Percentiles rank a stretch among this genome's conserved stretches.
Conservation (phyloP, 805 yeast species). For the Pichia cephalocereana region DNA sequence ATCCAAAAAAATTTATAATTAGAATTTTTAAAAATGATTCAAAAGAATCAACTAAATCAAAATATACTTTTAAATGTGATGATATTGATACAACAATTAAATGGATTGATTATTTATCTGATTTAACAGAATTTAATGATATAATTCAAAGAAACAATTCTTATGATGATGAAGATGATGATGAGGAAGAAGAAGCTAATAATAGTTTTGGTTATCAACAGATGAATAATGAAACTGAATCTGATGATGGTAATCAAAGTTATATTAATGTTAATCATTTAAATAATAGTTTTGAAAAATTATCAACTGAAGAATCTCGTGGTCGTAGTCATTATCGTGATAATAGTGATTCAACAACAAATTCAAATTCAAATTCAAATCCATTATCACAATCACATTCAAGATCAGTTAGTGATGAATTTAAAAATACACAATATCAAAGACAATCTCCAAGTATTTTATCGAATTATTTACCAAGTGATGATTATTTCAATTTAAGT, state of each 20-base stretch:
- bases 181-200: neutral
- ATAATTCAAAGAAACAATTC: conserved; percentile 43
- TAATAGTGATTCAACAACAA: neutral
- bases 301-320: neutral
- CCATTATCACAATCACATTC: conserved; percentile 1
- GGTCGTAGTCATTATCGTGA: neutral
- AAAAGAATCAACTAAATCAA: conserved; percentile 17
- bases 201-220: too few species aligned
- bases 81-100: conserved; percentile 33
- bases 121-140: conserved; percentile 38
- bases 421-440: neutral
- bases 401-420: conserved; percentile 6
- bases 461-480: neutral
- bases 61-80: conserved; percentile 35
- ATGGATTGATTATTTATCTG: conserved; percentile 50
- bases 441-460: neutral
- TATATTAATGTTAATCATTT: too few species aligned
- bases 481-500: conserved; percentile 1
- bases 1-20: conserved; percentile 30
- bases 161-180: conserved; percentile 22
- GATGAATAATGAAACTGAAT: too few species aligned
- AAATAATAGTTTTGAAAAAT: neutral
- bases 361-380: neutral
- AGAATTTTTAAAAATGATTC: conserved; percentile 26
- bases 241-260: too few species aligned